Evolutionary conservation across 176 grass and related monocot genomes (phyloP).

Genomic region (Triticum timopheevii): DNA sequence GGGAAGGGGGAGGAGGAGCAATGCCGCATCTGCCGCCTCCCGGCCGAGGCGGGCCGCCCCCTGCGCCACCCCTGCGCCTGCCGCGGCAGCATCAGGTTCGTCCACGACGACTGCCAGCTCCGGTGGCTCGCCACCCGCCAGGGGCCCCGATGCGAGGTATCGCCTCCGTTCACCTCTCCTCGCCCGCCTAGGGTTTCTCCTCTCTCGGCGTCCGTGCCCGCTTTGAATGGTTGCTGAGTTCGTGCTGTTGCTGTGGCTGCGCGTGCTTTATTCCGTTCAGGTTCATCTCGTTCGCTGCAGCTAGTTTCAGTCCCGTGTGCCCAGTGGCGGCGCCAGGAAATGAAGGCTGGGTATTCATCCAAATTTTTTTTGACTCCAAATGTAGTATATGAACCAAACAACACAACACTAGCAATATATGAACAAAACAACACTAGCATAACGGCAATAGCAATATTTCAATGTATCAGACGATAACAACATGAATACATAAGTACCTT

Average conservation of each 20-base stretch:
- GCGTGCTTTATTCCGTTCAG: background rate
- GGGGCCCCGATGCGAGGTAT: conserved; percentile 22
- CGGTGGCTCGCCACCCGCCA: conserved; percentile 27
- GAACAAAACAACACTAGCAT: no score
- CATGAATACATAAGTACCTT: no score
- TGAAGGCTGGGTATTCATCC: no score
- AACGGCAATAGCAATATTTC: no score
- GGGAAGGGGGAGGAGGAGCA: background rate
- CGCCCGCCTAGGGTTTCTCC: background rate
- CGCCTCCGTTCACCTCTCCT: background rate
- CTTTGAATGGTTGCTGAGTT: no score
- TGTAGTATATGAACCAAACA: no score
- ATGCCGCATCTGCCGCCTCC: conserved; percentile 37
- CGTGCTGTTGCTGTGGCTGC: background rate
- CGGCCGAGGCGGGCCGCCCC: background rate
- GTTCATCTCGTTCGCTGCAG: background rate
- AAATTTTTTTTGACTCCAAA: no score
- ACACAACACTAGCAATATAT: no score
- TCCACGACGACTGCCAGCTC: conserved; percentile 48
- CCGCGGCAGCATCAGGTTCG: conserved; percentile 34
- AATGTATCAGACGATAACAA: no score
- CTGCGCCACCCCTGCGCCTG: conserved; percentile 42
- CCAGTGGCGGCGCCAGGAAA: no score
- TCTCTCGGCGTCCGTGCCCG: background rate
- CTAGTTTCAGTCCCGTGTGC: background rate